A percentile compares a stretch with the other conserved stretches of the same genome.
phyloP scores from a whole-genome alignment of 2,329 filamentous ascomycete genomes.

The Macroventuria anomochaeta region DNA sequence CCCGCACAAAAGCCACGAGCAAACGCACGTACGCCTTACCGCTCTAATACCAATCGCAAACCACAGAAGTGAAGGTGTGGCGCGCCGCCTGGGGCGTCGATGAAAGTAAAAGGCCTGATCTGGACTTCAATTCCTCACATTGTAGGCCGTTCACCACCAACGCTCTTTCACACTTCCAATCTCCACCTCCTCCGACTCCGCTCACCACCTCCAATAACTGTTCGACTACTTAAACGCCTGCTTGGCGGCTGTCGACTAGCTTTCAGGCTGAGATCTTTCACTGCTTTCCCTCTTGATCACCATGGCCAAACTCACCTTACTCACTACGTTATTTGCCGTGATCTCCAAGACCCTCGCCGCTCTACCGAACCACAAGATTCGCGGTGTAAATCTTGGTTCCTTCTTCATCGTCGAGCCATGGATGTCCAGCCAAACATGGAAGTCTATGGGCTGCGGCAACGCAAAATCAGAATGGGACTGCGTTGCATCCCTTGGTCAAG shows the following conservation, averaged over 20 bases:
- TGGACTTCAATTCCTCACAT: constrained; percentile 2
- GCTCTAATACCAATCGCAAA: not conserved
- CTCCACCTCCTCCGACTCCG: not conserved
- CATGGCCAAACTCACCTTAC: not conserved
- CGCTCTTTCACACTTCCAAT: not conserved
- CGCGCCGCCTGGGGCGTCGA: not conserved
- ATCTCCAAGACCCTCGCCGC: not conserved
- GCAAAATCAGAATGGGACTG: constrained; percentile 62
- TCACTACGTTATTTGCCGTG: not conserved
- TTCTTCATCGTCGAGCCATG: constrained; percentile 63
- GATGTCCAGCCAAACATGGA: constrained; percentile 59
- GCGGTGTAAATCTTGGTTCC: constrained; percentile 63
- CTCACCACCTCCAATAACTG: not conserved
- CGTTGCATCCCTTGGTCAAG: constrained; percentile 57
- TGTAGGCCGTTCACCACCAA: constrained; percentile 1
- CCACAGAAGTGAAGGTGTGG: not conserved
- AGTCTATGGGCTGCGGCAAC: constrained; percentile 55
- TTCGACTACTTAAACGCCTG: not conserved
- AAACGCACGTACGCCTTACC: not conserved
- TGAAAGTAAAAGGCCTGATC: constrained; percentile 3
- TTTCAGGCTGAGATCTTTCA: not conserved
- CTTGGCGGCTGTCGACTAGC: not conserved
- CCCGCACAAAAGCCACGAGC: too few relatives aligned
- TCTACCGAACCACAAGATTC: constrained; percentile 51
- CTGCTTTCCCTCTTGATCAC: not conserved